Evolutionary conservation across 805 yeast species (phyloP).

Genomic region (Candida nanaspora): DNA sequence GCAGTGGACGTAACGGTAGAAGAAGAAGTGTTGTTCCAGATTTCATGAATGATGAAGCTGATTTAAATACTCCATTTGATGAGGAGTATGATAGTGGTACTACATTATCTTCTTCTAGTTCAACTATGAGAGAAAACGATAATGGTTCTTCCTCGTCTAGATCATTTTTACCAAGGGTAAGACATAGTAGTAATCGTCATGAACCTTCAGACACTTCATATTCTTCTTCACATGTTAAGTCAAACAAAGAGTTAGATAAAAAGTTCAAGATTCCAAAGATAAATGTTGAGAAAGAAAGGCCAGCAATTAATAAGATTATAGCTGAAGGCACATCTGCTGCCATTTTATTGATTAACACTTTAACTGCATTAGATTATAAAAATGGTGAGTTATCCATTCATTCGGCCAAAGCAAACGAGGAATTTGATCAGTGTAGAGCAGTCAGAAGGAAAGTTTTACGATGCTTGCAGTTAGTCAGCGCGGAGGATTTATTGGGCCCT

Average conservation of each 20-base stretch:
- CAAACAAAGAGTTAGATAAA: slow-evolving; percentile 33
- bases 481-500: slow-evolving; percentile 83
- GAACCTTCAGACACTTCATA: not conserved
- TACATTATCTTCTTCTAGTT: too few species aligned
- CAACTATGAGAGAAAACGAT: too few species aligned
- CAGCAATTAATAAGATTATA: slow-evolving; percentile 58
- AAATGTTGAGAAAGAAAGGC: slow-evolving; percentile 62
- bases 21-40: slow-evolving; percentile 21
- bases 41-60: slow-evolving; percentile 49
- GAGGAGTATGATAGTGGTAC: slow-evolving; percentile 18
- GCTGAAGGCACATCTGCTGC: slow-evolving; percentile 74
- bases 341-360: slow-evolving; percentile 57
- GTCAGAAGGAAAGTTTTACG: slow-evolving; percentile 73
- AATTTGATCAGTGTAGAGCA: slow-evolving; percentile 68
- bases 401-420: slow-evolving; percentile 48
- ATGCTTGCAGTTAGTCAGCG: slow-evolving; percentile 76
- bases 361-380: slow-evolving; percentile 36
- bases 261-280: slow-evolving; percentile 61
- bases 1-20: not conserved
- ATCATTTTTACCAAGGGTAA: slow-evolving; percentile 1
- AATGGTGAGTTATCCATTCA: slow-evolving; percentile 53
- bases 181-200: not conserved
- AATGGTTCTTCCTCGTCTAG: slow-evolving; percentile 10
- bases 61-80: slow-evolving; percentile 30
- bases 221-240: slow-evolving; percentile 8